Base-by-base conservation (phyloP, 192 early-diverging fungal genomes). In the Irineochytrium annulatum region DNA sequence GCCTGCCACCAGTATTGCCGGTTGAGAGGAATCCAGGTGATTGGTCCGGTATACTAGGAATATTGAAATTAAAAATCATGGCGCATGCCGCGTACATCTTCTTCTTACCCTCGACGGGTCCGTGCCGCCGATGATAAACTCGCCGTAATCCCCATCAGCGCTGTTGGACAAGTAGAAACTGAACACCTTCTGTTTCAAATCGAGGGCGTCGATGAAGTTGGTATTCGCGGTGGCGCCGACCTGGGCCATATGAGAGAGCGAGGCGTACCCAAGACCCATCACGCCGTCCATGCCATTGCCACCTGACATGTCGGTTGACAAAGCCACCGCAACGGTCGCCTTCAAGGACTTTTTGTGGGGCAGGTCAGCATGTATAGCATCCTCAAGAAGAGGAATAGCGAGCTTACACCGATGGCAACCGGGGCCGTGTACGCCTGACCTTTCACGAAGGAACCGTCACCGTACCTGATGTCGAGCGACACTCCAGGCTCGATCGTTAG, bases 61-160 rank as follows among this genome's bases (percentile, higher is more conserved):
- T n/a, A n/a, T n/a, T n/a, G n/a, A n/a, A n/a, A n/a, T n/a, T n/a
- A n/a, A n/a, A n/a, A n/a, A n/a, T n/a, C n/a, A n/a, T n/a, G n/a
- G n/a, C n/a, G n/a, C n/a, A n/a, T n/a, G n/a, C n/a, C n/a, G n/a
- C n/a, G n/a, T n/a, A n/a, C n/a, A n/a, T n/a, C n/a, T n/a, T n/a
- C n/a, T n/a, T n/a, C n/a, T n/a, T n/a, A n/a, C n/a, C n/a, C n/a
- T 84, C 16, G 55, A 33, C 0, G 34, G 11, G 49, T 81, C 78
- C 27, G 72, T 56, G 26, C 79, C 79, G 26, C 75, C 77, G 60
- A 84, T 62, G 20, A 65, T 68, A 17, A 84, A 57, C 51, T 77
- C 72, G 0, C 79, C 82, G 31, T 62, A 54, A 32, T 73, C 52
- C 14, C 46, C 56, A 32, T 68, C 59, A 16, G 24, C 34, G 32